Evolutionary conservation across 805 yeast genomes (phyloP), one percentile per base, ranked within the genome.

Genomic region (Ogataea polymorpha): DNA sequence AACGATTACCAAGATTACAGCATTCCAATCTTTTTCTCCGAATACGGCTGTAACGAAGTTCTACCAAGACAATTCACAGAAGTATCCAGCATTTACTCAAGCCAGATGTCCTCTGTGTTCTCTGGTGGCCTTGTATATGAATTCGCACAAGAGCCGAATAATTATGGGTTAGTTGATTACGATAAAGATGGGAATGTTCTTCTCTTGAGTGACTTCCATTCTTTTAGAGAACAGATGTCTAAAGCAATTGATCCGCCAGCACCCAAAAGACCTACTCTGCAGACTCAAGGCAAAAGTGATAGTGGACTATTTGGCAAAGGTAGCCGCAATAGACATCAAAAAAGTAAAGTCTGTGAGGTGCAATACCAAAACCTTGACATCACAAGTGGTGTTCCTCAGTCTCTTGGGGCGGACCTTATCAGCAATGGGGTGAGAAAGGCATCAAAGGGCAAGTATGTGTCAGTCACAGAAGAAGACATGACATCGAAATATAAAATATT

Each of bases 51-150:
- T 63, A 89, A 89, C 56, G 81, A 78, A 45, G 82, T 89, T 2
- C 63, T 68, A 18, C 97, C 97, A 2, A 74, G 97, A 46, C 51
- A 63, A 5, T 90, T 90, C 62, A 86, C 82, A 31, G 97, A 90
- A 58, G 76, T 88, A 18, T 70, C 68, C 14, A 70, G 86, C 2
- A 67, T 90, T 16, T 87, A 78, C 55, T 82, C 95, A 0, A 59
- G 66, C 8, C 77, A 77, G 31, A 89, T 90, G 97, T 68, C 79
- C 18, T 72, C 72, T 11, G 83, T 80, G 1, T 87, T 90, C 56
- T 76, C 87, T 41, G 97, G 97, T 6, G 97, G 95, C 0, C 65
- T 87, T 37, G 87, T 84, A 5, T 87, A 87, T 52, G 95, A 86
- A 59, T 86, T 72, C 59, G 72, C 88, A 4, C 87, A 85, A 55